These are phyloP conservation scores for Lavandula angustifolia DNA, from an alignment of 257 asterid species.

Conservation along the genomic window DNA sequence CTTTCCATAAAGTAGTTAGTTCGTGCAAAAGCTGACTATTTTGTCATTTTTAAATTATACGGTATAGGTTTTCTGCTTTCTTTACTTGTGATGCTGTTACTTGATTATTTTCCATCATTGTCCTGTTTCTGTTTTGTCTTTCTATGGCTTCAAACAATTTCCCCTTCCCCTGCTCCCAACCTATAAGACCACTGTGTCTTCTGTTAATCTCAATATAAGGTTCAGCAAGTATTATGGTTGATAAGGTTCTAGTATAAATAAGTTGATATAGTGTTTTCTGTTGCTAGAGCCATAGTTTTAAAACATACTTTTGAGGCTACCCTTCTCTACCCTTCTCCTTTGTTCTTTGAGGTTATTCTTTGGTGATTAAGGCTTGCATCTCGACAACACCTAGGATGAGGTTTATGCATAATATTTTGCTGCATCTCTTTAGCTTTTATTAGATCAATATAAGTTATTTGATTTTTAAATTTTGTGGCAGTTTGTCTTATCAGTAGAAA, in stretches of 20 bases:
- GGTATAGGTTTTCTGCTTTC: neutral
- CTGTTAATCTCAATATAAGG: neutral
- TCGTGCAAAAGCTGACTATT: slow-evolving; percentile 1
- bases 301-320: too few relatives aligned
- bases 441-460: too few relatives aligned
- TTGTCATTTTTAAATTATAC: neutral
- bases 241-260: slow-evolving; percentile 4
- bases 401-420: too few relatives aligned
- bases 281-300: too few relatives aligned
- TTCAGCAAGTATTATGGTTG: neutral
- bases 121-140: neutral
- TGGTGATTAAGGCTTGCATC: too few relatives aligned
- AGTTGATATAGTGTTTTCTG: neutral
- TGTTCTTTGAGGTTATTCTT: too few relatives aligned
- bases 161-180: neutral
- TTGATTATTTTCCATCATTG: neutral
- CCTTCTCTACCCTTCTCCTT: too few relatives aligned
- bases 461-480: too few relatives aligned
- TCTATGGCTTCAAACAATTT: neutral
- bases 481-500: too few relatives aligned
- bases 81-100: neutral
- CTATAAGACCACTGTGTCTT: slow-evolving; percentile 12
- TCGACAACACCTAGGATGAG: too few relatives aligned
- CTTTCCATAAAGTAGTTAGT: neutral
- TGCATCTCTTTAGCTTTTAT: too few relatives aligned